Evolutionary conservation across 805 yeast species (phyloP).

Genomic region (Metschnikowia proteae): DNA sequence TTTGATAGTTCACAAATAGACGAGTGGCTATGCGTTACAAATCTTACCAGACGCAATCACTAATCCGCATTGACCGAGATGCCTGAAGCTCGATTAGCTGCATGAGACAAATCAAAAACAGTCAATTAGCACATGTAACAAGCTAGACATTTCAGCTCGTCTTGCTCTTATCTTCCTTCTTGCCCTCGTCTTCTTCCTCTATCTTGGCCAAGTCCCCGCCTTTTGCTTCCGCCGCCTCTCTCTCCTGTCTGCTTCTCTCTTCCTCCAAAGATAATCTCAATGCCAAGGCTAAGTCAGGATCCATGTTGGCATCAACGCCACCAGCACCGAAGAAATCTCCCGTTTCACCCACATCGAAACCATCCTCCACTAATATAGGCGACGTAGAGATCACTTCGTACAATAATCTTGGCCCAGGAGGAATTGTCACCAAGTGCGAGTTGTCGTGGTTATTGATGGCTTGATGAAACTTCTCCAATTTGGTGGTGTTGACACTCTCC

Average conservation of each 20-base stretch:
- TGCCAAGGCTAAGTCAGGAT: constrained; percentile 96
- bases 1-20: neutral
- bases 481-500: constrained; percentile 67
- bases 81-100: neutral
- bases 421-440: constrained; percentile 78
- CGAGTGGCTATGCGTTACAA: neutral
- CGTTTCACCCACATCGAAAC: constrained; percentile 45
- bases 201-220: constrained; percentile 29
- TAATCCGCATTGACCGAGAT: neutral
- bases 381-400: constrained; percentile 79
- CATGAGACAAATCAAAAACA: neutral
- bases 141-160: neutral
- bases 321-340: constrained; percentile 37
- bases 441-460: constrained; percentile 72
- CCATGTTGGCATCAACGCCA: constrained; percentile 78
- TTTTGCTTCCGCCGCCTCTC: constrained; percentile 46
- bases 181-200: constrained; percentile 24
- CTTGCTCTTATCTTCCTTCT: constrained; percentile 13
- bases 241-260: constrained; percentile 86
- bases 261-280: constrained; percentile 92
- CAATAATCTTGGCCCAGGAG: constrained; percentile 82
- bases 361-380: constrained; percentile 66
- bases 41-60: neutral
- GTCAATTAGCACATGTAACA: neutral
- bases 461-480: constrained; percentile 74